Base-by-base conservation (phyloP, 345 rosid genomes). In the Acer campestre region DNA sequence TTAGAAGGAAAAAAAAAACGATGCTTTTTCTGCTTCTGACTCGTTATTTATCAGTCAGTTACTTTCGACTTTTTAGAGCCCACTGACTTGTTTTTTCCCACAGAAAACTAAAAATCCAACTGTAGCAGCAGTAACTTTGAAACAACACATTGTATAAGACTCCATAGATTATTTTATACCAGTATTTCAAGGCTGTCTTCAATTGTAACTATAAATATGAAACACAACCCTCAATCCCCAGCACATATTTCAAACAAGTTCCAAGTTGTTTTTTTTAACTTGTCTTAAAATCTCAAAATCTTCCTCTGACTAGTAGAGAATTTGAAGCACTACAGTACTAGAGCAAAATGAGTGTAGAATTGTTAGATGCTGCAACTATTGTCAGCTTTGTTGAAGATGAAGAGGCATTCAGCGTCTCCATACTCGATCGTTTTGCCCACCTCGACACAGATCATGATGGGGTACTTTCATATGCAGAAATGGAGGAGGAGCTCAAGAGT, bases 311-410 rank as follows among this genome's bases (percentile, higher is more conserved):
- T 31, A 31, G 4, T 2, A 29, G 31, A 29, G 31, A 4, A 31
- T 31, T 31, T 31, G 35, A 31, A 31, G 35, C 35, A 31, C 35
- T 31, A 31, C 4, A 31, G 35, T 31, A 31, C 35, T 31, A 31
- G 35, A 31, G 25, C 53, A 75, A 48, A 59, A 86, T 86, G 89
- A 86, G 89, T 10, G 87, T 86, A 58, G 89, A 84, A 72, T 59
- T 86, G 1, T 53, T 86, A 63, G 87, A 86, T 38, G 58, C 81
- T 7, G 71, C 78, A 3, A 86, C 89, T 14, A 86, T 86, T 23
- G 73, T 81, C 23, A 77, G 25, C 81, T 87, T 87, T 31, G 75
- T 87, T 7, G 85, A 85, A 71, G 88, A 87, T 10, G 85, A 87
- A 56, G 86, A 83, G 58, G 90, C 88, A 10, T 87, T 87, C 84